Conservation (phyloP, 1,139 yeast species). For the Candida glucosophila region DNA sequence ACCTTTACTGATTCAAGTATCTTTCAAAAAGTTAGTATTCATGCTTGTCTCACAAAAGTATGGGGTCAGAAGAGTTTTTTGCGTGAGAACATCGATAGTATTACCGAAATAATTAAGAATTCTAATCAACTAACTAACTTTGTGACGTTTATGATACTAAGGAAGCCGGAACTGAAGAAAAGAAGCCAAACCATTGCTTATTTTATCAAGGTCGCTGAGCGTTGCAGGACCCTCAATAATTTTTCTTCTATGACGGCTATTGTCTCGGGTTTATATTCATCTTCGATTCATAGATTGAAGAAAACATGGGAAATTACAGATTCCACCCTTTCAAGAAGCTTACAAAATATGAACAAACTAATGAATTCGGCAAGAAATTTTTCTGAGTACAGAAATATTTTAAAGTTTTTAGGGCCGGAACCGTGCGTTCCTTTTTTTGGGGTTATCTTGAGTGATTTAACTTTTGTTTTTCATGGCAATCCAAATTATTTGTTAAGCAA, state of each 20-base stretch:
- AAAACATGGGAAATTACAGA: slow-evolving; percentile 77
- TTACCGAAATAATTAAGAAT: slow-evolving; percentile 62
- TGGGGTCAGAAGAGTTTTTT: slow-evolving; percentile 69
- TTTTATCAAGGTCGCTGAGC: slow-evolving; percentile 76
- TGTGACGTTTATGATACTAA: slow-evolving; percentile 71
- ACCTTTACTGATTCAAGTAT: slow-evolving; percentile 70
- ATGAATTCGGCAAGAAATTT: slow-evolving; percentile 89
- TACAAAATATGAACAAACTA: slow-evolving; percentile 68
- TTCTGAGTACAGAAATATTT: slow-evolving; percentile 74
- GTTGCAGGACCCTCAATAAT: slow-evolving; percentile 68
- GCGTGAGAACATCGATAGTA: slow-evolving; percentile 40
- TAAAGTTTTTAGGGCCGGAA: slow-evolving; percentile 60
- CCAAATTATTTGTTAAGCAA: slow-evolving; percentile 66
- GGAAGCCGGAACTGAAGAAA: slow-evolving; percentile 50
- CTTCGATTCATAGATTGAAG: slow-evolving; percentile 78
- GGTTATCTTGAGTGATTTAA: slow-evolving; percentile 79
- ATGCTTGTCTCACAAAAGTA: slow-evolving; percentile 72
- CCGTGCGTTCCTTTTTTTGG: slow-evolving; percentile 95
- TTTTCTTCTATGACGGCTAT: slow-evolving; percentile 93
- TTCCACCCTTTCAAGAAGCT: slow-evolving; percentile 44
- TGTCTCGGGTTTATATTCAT: slow-evolving; percentile 77
- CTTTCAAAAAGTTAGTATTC: slow-evolving; percentile 59
- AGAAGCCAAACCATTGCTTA: slow-evolving; percentile 66
- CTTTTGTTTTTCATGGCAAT: slow-evolving; percentile 86
- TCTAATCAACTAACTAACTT: slow-evolving; percentile 85